Evolutionary conservation across 2,329 filamentous ascomycete genomes (phyloP).

Genomic region (Fusarium torreyae): DNA sequence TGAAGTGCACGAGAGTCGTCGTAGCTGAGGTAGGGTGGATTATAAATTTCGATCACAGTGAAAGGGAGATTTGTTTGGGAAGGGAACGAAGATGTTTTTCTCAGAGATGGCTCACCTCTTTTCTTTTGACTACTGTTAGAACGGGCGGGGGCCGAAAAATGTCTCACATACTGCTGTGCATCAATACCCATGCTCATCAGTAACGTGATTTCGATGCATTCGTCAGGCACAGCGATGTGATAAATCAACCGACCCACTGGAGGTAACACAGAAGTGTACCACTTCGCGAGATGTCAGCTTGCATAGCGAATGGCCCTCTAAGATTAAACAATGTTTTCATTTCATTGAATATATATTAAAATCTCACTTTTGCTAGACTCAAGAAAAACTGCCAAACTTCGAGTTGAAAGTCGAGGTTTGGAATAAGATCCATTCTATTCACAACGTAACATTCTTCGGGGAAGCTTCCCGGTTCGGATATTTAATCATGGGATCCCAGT

Average conservation of each 20-base stretch:
- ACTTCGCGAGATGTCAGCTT: no score
- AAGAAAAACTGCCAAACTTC: no score
- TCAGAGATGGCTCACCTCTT: background rate
- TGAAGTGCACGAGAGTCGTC: no score
- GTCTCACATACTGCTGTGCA: background rate
- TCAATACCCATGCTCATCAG: background rate
- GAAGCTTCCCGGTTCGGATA: background rate
- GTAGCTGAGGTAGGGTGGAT: background rate
- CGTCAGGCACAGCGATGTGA: slow-evolving; percentile 1
- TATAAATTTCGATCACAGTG: background rate
- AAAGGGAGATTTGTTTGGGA: background rate
- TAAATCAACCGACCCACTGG: slow-evolving; percentile 6
- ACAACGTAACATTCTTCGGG: background rate
- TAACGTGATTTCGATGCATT: slow-evolving; percentile 12
- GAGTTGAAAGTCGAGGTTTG: background rate
- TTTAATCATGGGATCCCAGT: background rate
- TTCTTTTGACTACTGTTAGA: background rate
- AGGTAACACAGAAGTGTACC: no score
- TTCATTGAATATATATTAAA: no score
- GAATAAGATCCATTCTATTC: no score
- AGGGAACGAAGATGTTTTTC: background rate
- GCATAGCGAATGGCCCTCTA: no score
- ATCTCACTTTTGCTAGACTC: no score
- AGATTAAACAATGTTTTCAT: no score
- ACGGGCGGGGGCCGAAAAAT: background rate